phyloP scores from a whole-genome alignment of 140 eudicot genomes.

The Eryngium alpinum region DNA sequence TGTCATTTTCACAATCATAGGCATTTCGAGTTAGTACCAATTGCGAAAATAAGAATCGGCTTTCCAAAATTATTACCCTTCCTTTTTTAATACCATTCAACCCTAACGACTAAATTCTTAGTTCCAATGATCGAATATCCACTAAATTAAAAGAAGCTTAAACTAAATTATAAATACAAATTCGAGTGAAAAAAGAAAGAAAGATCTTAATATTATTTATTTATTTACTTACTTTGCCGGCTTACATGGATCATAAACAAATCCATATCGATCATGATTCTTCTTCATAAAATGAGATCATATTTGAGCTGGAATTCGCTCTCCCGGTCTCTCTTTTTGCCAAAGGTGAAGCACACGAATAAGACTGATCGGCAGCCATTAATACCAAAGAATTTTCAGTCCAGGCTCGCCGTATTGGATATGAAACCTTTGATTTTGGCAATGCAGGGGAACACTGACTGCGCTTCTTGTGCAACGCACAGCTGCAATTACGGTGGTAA shows the following conservation, averaged over 20 bases:
- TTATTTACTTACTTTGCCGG: background rate
- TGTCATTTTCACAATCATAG: too few relatives aligned
- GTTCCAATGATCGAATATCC: too few relatives aligned
- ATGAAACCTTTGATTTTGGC: background rate
- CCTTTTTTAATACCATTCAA: too few relatives aligned
- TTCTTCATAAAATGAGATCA: background rate
- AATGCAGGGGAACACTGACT: conserved; percentile 10
- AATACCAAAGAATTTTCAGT: conserved; percentile 3
- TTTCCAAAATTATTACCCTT: too few relatives aligned
- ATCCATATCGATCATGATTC: background rate
- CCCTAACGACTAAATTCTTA: too few relatives aligned
- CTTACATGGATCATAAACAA: background rate
- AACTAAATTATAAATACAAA: background rate
- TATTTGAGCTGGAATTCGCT: background rate
- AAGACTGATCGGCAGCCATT: background rate
- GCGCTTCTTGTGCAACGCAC: conserved; percentile 36
- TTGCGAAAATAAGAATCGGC: too few relatives aligned
- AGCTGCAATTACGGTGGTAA: conserved; percentile 46
- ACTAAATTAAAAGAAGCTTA: too few relatives aligned
- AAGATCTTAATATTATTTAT: too few relatives aligned
- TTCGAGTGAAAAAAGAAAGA: background rate
- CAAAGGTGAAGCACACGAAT: background rate
- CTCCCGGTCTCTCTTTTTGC: background rate
- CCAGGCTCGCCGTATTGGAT: conserved; percentile 13
- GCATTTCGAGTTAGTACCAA: too few relatives aligned